Percentiles rank a stretch among this genome's conserved stretches.
These are phyloP conservation scores for Fusarium sp. DNA, from an alignment of 2,329 filamentous ascomycete genomes.

Conservation along the genomic window DNA sequence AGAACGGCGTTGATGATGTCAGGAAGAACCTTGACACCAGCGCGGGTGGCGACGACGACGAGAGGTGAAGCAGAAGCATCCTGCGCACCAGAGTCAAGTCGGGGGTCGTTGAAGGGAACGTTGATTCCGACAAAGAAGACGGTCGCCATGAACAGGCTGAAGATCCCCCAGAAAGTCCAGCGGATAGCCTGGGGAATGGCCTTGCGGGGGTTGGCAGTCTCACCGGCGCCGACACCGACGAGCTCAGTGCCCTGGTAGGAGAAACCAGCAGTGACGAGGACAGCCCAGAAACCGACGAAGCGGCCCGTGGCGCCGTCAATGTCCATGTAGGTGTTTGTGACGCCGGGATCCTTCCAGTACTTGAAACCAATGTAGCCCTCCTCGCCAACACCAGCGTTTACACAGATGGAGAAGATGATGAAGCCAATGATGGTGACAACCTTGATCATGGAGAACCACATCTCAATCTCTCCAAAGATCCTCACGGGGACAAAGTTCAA, in stretches of 20 bases:
- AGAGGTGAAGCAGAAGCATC: slow-evolving; percentile 74
- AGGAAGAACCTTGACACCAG: slow-evolving; percentile 71
- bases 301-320: slow-evolving; percentile 64
- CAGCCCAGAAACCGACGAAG: slow-evolving; percentile 76
- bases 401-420: slow-evolving; percentile 79
- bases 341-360: slow-evolving; percentile 75
- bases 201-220: slow-evolving; percentile 77
- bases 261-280: slow-evolving; percentile 75
- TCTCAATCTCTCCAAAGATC: slow-evolving; percentile 81
- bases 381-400: slow-evolving; percentile 76
- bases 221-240: slow-evolving; percentile 81
- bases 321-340: slow-evolving; percentile 71
- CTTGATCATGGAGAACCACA: slow-evolving; percentile 82
- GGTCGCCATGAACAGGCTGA: slow-evolving; percentile 72
- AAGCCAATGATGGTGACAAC: slow-evolving; percentile 79
- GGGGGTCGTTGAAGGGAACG: slow-evolving; percentile 69
- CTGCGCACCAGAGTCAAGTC: slow-evolving; percentile 61
- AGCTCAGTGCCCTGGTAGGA: slow-evolving; percentile 79
- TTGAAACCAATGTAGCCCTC: slow-evolving; percentile 80
- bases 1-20: slow-evolving; percentile 82
- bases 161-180: slow-evolving; percentile 80
- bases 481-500: slow-evolving; percentile 78
- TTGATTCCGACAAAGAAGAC: slow-evolving; percentile 78
- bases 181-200: slow-evolving; percentile 78
- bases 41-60: slow-evolving; percentile 68